A percentile compares a stretch with the other conserved stretches of the same genome.
phyloP scores from a whole-genome alignment of 2,329 filamentous ascomycete species.

The Cordyceps cateniannulata region DNA sequence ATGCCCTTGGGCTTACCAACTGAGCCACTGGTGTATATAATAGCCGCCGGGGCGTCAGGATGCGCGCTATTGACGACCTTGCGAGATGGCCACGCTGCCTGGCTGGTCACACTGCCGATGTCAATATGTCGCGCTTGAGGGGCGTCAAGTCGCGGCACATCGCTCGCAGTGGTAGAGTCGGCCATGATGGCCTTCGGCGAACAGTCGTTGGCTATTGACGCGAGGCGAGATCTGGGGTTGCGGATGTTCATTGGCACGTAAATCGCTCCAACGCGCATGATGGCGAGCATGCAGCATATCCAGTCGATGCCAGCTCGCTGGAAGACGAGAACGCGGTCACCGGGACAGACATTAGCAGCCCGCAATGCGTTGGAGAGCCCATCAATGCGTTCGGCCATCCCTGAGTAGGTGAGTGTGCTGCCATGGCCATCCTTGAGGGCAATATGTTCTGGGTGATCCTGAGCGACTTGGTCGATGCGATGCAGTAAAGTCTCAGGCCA shows the following conservation, averaged over 20 bases:
- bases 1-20: conserved; percentile 7
- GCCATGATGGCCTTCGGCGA: neutral
- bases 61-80: neutral
- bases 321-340: neutral
- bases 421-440: neutral
- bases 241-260: neutral
- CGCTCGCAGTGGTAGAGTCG: neutral
- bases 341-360: neutral
- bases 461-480: neutral
- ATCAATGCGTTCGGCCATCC: neutral
- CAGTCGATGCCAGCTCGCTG: neutral
- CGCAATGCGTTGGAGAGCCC: neutral
- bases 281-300: conserved; percentile 5
- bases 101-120: no score
- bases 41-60: neutral
- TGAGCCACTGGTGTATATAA: conserved; percentile 10
- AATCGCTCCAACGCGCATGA: neutral
- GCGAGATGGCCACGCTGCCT: neutral
- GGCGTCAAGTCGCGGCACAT: no score
- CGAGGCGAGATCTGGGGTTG: neutral
- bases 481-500: neutral
- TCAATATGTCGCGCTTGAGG: no score
- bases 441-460: neutral
- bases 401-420: neutral
- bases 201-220: neutral